These are phyloP conservation scores for Mycena rebaudengoi DNA, from an alignment of 768 basidiomycete genomes.

Conservation along the genomic window DNA sequence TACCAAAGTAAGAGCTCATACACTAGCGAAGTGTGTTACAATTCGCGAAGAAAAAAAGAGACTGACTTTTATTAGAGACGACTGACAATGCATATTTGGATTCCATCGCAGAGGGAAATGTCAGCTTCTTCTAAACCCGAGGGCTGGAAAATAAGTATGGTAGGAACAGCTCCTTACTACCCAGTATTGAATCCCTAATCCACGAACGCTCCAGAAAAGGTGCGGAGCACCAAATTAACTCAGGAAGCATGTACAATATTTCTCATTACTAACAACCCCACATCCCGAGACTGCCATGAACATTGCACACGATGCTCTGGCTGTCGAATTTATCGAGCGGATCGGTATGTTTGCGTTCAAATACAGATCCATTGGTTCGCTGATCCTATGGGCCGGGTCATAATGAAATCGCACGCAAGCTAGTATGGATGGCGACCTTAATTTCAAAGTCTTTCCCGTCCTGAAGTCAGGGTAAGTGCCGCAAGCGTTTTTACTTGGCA, in stretches of 20 bases:
- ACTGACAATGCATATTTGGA: constrained; percentile 21
- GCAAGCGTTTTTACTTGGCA: too few species aligned
- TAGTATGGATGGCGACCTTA: too few species aligned
- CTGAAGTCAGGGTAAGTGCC: too few species aligned
- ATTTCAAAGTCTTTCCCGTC: too few species aligned
- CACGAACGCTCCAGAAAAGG: constrained; percentile 26
- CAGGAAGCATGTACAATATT: neutral
- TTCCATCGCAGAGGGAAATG: constrained; percentile 1
- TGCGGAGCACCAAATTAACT: constrained; percentile 22
- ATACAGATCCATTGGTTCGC: constrained; percentile 22
- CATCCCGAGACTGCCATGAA: constrained; percentile 7
- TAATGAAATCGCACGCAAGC: too few species aligned
- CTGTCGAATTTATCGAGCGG: constrained; percentile 17
- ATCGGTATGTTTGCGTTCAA: constrained; percentile 22
- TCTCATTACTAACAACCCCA: neutral
- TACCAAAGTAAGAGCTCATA: too few species aligned
- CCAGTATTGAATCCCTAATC: constrained; percentile 5
- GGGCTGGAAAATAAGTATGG: constrained; percentile 22
- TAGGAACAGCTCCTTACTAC: constrained; percentile 5
- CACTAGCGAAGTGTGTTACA: too few species aligned
- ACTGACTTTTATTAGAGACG: constrained; percentile 14
- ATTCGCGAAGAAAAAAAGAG: too few species aligned
- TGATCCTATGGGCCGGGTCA: neutral
- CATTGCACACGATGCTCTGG: constrained; percentile 4
- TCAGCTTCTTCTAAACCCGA: constrained; percentile 19